phyloP scores from a whole-genome alignment of 108 stramenopile genomes.

The Conticribra guillardii region DNA sequence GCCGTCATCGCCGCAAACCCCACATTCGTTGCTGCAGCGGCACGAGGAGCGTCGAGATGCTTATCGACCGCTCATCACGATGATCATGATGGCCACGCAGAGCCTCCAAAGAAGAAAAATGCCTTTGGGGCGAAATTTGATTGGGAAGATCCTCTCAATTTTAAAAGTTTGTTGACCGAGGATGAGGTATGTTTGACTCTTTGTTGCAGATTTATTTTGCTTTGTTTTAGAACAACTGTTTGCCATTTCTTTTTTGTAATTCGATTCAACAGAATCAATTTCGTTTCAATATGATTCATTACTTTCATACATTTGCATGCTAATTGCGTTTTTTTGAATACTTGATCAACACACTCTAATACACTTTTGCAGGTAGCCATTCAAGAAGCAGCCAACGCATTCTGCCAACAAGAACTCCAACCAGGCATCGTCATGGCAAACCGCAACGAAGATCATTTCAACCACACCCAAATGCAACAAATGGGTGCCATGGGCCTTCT shows the following conservation, averaged over 20 bases:
- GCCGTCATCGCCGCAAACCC: neutral
- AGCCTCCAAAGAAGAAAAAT: slow-evolving; percentile 28
- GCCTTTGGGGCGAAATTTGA: slow-evolving; percentile 37
- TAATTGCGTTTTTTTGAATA: neutral
- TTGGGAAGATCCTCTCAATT: slow-evolving; percentile 32
- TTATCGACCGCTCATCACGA: slow-evolving; percentile 1
- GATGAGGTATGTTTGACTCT: slow-evolving; percentile 43
- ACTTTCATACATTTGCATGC: neutral
- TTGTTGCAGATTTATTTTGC: too few species aligned
- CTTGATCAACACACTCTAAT: neutral
- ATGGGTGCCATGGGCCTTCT: slow-evolving; percentile 92
- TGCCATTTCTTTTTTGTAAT: neutral
- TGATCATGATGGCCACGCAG: too few species aligned
- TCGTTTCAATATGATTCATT: neutral
- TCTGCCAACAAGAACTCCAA: slow-evolving; percentile 83
- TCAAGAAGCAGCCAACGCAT: slow-evolving; percentile 66
- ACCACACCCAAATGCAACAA: slow-evolving; percentile 75
- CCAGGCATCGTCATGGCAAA: slow-evolving; percentile 84
- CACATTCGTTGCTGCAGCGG: neutral
- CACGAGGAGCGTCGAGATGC: neutral
- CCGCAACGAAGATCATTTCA: slow-evolving; percentile 82
- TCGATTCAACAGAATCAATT: neutral
- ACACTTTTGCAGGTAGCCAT: slow-evolving; percentile 20
- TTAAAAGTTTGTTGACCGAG: slow-evolving; percentile 32
- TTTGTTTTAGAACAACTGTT: too few species aligned